Percentiles rank a stretch among this genome's conserved stretches.
Conservation (phyloP, 805 yeast genomes). For the Candida coquimbonensis region DNA sequence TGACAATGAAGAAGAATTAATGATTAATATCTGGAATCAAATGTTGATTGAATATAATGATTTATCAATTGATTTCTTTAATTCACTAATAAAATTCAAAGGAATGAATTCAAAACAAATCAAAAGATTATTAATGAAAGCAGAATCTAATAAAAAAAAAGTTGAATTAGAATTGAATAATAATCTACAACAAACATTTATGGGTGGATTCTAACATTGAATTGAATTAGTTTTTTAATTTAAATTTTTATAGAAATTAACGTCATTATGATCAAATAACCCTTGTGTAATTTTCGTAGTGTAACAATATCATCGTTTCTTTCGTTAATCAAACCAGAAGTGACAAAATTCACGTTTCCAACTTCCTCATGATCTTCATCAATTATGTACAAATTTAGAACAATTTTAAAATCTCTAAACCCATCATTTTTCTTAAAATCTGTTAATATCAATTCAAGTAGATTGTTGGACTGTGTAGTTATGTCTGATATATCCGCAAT, state of each 20-base stretch:
- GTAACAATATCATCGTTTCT: constrained; percentile 6
- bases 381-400: constrained; percentile 1
- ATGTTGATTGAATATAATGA: constrained; percentile 7
- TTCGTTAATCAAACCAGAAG: constrained; percentile 2
- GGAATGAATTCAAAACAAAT: constrained; percentile 1
- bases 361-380: not conserved
- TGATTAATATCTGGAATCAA: constrained; percentile 8
- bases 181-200: constrained; percentile 2
- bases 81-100: constrained; percentile 5
- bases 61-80: constrained; percentile 7
- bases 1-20: constrained; percentile 5
- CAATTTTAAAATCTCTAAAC: constrained; percentile 2
- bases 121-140: constrained; percentile 3
- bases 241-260: constrained; percentile 4
- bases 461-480: too few species aligned
- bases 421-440: not conserved
- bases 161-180: not conserved
- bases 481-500: too few species aligned
- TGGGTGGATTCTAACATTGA: constrained; percentile 7
- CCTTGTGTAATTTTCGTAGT: not conserved
- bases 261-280: not conserved
- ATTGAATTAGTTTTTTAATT: too few species aligned
- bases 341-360: constrained; percentile 2
- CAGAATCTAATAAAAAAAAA: constrained; percentile 4
- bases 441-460: too few species aligned